phyloP scores from a whole-genome alignment of 148 eudicot species.

The Polygonum aviculare region DNA sequence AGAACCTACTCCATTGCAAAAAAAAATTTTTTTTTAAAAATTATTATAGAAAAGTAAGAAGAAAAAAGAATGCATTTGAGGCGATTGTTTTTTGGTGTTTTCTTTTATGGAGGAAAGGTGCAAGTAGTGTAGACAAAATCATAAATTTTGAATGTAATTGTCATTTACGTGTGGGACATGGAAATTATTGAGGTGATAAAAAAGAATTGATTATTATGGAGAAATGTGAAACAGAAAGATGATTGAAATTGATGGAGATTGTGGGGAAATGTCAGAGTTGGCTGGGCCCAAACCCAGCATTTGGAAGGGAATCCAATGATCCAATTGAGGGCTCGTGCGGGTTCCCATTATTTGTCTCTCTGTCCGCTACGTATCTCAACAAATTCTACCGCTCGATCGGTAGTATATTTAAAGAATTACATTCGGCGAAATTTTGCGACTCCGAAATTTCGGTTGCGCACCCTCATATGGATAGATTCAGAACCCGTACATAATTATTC shows the following conservation, averaged over 20 bases:
- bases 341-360: constrained; percentile 8
- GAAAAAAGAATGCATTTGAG: neutral
- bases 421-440: too few species aligned
- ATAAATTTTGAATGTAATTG: constrained; percentile 3
- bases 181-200: neutral
- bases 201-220: neutral
- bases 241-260: constrained; percentile 6
- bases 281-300: neutral
- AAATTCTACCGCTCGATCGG: neutral
- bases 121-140: constrained; percentile 5
- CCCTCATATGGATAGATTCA: too few species aligned
- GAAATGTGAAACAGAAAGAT: neutral
- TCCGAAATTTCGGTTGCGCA: too few species aligned
- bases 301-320: constrained; percentile 32
- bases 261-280: constrained; percentile 2
- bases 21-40: neutral
- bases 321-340: constrained; percentile 25
- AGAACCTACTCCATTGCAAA: neutral
- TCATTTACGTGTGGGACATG: constrained; percentile 10
- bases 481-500: too few species aligned
- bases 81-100: neutral
- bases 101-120: neutral
- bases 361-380: neutral
- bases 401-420: too few species aligned
- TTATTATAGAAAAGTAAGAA: neutral